phyloP scores from a whole-genome alignment of 2,329 filamentous ascomycete genomes.

The Ophiostoma pallidulum region DNA sequence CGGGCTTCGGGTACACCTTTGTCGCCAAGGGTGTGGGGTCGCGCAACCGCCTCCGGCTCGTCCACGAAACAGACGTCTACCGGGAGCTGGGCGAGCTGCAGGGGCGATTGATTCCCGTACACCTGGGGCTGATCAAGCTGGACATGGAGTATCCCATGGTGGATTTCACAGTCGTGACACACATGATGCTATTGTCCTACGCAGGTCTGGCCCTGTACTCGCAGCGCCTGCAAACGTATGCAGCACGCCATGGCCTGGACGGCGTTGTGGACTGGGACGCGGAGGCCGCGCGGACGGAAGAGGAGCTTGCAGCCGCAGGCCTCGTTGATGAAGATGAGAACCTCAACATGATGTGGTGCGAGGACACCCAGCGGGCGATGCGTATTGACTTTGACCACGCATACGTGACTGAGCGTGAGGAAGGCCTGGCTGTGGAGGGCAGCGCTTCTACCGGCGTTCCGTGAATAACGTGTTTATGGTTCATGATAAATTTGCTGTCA shows the following conservation, averaged over 20 bases:
- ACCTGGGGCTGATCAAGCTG: constrained; percentile 10
- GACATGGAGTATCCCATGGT: constrained; percentile 9
- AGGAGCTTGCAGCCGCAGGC: not conserved
- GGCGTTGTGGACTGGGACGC: too few species aligned
- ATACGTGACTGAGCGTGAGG: too few species aligned
- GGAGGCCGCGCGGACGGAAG: too few species aligned
- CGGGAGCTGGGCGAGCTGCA: constrained; percentile 3
- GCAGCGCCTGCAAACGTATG: not conserved
- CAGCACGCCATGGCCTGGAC: not conserved
- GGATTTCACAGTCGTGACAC: constrained; percentile 6
- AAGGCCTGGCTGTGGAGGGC: too few species aligned
- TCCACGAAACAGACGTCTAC: constrained; percentile 12
- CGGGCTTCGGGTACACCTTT: constrained; percentile 13
- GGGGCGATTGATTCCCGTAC: constrained; percentile 10
- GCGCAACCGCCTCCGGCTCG: not conserved
- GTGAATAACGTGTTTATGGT: too few species aligned
- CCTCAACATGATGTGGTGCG: not conserved
- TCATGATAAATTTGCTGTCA: too few species aligned
- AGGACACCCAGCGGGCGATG: not conserved
- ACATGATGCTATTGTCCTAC: constrained; percentile 13
- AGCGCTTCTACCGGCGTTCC: too few species aligned
- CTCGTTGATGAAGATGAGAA: not conserved
- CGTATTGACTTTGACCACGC: not conserved
- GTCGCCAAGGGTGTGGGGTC: constrained; percentile 10
- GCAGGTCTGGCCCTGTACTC: constrained; percentile 6